These are phyloP conservation scores for Sugiyamaella smithiae DNA, from an alignment of 805 yeast species.

Conservation along the genomic window DNA sequence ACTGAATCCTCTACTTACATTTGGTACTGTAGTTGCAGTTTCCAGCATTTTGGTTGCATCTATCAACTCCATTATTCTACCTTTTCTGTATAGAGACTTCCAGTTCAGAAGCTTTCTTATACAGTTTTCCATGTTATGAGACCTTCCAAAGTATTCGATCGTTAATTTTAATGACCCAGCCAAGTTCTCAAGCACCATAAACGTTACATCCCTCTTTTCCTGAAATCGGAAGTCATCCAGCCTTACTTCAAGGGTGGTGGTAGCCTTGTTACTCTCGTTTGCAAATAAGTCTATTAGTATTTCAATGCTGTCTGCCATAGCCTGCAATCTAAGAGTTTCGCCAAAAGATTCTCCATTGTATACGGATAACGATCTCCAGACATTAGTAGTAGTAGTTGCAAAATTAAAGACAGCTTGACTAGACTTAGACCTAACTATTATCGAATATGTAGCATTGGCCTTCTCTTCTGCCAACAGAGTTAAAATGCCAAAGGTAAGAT, in stretches of 20 bases:
- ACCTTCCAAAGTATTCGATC: conserved; percentile 66
- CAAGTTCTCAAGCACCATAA: conserved; percentile 17
- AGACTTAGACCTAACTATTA: conserved; percentile 53
- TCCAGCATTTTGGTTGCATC: neutral
- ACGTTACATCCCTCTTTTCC: neutral
- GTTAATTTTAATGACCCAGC: conserved; percentile 42
- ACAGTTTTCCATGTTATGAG: conserved; percentile 55
- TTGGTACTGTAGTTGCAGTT: neutral
- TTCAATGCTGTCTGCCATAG: conserved; percentile 54
- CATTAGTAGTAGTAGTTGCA: neutral
- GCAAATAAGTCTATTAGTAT: conserved; percentile 55
- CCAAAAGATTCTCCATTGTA: conserved; percentile 68
- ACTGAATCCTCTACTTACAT: neutral
- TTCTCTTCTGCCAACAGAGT: conserved; percentile 19
- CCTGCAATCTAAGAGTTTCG: conserved; percentile 64
- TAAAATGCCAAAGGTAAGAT: conserved; percentile 25
- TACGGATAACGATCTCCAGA: conserved; percentile 76
- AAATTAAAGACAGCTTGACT: conserved; percentile 35
- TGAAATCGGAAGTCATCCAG: too few species aligned
- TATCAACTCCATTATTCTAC: neutral
- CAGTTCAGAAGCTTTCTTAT: conserved; percentile 55
- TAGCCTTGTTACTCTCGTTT: conserved; percentile 26
- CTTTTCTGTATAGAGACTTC: conserved; percentile 44
- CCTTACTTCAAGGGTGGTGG: neutral
- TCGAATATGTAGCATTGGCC: conserved; percentile 41